A percentile compares a stretch with the other conserved stretches of the same genome.
These are phyloP conservation scores for Hypholoma sublateritium DNA, from an alignment of 768 basidiomycete species.

Conservation along the genomic window DNA sequence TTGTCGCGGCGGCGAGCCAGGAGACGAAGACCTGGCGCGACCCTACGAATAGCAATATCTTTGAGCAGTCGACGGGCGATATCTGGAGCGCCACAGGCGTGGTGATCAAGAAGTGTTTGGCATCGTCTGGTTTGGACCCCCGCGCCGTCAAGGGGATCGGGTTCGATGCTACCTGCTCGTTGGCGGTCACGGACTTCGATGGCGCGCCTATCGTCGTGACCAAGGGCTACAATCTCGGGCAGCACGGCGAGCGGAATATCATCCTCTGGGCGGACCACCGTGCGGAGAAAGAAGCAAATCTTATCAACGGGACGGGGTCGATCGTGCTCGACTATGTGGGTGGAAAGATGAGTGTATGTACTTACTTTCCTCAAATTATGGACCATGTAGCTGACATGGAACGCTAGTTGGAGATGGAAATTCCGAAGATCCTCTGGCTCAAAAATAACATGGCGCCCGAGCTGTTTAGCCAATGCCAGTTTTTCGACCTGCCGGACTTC, in stretches of 20 bases:
- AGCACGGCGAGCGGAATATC: conserved; percentile 76
- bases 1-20: conserved; percentile 78
- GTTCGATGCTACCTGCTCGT: conserved; percentile 95
- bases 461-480: conserved; percentile 74
- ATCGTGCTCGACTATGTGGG: conserved; percentile 93
- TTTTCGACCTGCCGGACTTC: conserved; percentile 94
- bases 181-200: conserved; percentile 78
- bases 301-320: conserved; percentile 84
- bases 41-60: conserved; percentile 83
- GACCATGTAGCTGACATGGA: neutral
- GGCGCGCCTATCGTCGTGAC: conserved; percentile 79
- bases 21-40: conserved; percentile 87
- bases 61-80: conserved; percentile 91
- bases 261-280: conserved; percentile 98
- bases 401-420: conserved; percentile 93
- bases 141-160: conserved; percentile 80
- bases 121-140: conserved; percentile 53
- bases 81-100: conserved; percentile 77
- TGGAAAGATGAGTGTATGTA: conserved; percentile 86
- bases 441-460: conserved; percentile 80
- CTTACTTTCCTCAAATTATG: neutral
- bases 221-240: conserved; percentile 61
- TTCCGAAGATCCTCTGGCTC: conserved; percentile 96
- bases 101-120: conserved; percentile 63
- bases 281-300: conserved; percentile 86